Evolutionary conservation across 352 stramenopile genomes (phyloP).

Genomic region (Globisporangium okanoganense): DNA sequence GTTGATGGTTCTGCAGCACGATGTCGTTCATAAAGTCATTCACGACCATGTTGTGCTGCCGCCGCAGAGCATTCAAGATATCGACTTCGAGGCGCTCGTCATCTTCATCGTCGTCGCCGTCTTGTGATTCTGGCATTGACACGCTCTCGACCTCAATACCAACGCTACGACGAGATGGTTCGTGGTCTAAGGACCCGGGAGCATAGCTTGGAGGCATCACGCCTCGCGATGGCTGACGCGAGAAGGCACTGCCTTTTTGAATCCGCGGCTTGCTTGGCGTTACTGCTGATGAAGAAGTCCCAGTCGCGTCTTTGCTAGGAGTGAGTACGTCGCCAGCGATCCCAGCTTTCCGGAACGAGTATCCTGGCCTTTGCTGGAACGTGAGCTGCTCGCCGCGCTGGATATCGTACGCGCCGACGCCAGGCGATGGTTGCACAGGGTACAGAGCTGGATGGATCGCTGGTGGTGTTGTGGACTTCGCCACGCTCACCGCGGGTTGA

Average conservation of each 20-base stretch:
- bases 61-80: constrained; percentile 29
- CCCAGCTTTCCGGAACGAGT: constrained; percentile 32
- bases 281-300: neutral
- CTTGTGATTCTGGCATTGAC: neutral
- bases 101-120: constrained; percentile 7
- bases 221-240: constrained; percentile 5
- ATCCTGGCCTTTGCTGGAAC: constrained; percentile 32
- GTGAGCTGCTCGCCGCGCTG: constrained; percentile 37
- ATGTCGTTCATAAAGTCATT: constrained; percentile 53
- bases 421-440: constrained; percentile 13
- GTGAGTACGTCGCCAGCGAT: neutral
- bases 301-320: constrained; percentile 4
- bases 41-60: constrained; percentile 53
- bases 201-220: neutral
- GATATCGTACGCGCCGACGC: constrained; percentile 53
- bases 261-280: constrained; percentile 13
- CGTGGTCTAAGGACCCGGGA: neutral
- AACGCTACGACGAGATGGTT: neutral
- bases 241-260: constrained; percentile 25
- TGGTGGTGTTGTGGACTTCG: neutral
- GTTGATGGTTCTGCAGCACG: constrained; percentile 23
- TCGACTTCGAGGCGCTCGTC: constrained; percentile 17
- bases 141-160: neutral
- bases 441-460: constrained; percentile 12
- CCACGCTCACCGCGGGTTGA: neutral